Conservation (phyloP, 345 rosid genomes). For the Salix udensis region DNA sequence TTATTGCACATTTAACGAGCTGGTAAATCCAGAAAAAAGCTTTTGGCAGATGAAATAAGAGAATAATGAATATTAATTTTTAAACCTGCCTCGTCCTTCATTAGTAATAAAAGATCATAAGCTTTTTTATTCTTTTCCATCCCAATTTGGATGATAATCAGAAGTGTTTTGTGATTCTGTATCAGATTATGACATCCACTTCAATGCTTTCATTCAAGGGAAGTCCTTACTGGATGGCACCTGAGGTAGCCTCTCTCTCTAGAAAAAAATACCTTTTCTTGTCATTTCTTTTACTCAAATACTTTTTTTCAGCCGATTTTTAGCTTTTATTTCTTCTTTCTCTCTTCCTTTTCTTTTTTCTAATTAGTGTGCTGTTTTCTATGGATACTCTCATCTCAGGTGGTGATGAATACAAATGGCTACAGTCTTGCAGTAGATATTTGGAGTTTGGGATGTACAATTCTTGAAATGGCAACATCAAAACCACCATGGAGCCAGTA, state of each 20-base stretch:
- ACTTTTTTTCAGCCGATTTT: background rate
- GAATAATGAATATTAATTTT: background rate
- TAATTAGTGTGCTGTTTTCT: background rate
- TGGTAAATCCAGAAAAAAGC: background rate
- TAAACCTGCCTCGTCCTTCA: background rate
- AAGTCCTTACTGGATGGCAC: constrained; percentile 99
- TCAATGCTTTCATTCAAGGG: constrained; percentile 97
- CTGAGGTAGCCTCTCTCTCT: constrained; percentile 55
- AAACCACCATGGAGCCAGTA: constrained; percentile 93
- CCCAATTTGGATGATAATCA: constrained; percentile 7
- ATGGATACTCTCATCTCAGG: constrained; percentile 39
- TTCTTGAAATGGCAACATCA: constrained; percentile 95
- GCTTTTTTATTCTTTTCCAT: background rate
- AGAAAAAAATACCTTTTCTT: background rate
- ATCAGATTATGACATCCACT: constrained; percentile 62
- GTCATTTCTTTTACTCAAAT: background rate
- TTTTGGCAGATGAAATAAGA: background rate
- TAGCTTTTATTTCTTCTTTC: background rate
- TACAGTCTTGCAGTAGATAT: constrained; percentile 82
- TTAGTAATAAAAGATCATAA: background rate
- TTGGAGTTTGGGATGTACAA: constrained; percentile 98
- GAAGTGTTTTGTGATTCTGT: constrained; percentile 22
- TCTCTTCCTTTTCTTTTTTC: background rate
- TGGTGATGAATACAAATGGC: constrained; percentile 87
- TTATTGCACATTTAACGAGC: background rate